Conservation (phyloP, 2,329 filamentous ascomycete genomes). For the Cercospora brassicicola region DNA sequence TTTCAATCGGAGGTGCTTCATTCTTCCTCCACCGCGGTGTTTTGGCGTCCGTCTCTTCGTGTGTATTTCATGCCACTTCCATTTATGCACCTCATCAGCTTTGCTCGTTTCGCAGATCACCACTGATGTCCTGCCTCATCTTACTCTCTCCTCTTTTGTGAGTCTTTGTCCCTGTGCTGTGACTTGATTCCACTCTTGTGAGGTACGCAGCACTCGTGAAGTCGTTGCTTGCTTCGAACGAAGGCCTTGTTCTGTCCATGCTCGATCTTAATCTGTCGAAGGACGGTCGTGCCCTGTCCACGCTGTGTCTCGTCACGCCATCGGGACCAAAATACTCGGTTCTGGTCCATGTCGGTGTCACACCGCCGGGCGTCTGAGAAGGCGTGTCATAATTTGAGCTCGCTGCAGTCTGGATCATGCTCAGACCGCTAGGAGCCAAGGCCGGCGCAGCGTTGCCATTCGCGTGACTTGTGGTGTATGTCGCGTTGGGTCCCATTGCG, state of each 20-base stretch:
- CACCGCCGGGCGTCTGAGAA: slow-evolving; percentile 19
- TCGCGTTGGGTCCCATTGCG: slow-evolving; percentile 11
- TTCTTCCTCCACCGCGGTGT: not conserved
- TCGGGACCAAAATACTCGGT: slow-evolving; percentile 20
- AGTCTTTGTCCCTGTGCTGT: slow-evolving; percentile 12
- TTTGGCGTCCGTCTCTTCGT: slow-evolving; percentile 10
- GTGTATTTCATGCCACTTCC: slow-evolving; percentile 1
- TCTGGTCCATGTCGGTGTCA: slow-evolving; percentile 29
- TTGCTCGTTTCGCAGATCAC: slow-evolving; percentile 21
- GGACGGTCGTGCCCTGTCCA: slow-evolving; percentile 63
- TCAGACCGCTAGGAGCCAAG: slow-evolving; percentile 5
- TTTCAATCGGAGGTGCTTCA: not conserved
- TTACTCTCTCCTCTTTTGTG: slow-evolving; percentile 10
- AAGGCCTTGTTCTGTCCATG: slow-evolving; percentile 79
- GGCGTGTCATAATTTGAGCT: slow-evolving; percentile 10
- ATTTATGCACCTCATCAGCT: not conserved
- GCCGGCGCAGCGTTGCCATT: not conserved
- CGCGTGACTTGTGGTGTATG: slow-evolving; percentile 7
- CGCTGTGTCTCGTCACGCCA: slow-evolving; percentile 23
- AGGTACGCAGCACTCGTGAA: slow-evolving; percentile 88
- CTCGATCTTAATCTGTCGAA: slow-evolving; percentile 83
- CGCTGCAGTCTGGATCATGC: slow-evolving; percentile 13
- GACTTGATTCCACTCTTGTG: slow-evolving; percentile 67
- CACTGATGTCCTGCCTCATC: slow-evolving; percentile 21
- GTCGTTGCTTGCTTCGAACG: slow-evolving; percentile 84